Conservation (phyloP, 2,329 filamentous ascomycete genomes). For the Clonostachys rosea region DNA sequence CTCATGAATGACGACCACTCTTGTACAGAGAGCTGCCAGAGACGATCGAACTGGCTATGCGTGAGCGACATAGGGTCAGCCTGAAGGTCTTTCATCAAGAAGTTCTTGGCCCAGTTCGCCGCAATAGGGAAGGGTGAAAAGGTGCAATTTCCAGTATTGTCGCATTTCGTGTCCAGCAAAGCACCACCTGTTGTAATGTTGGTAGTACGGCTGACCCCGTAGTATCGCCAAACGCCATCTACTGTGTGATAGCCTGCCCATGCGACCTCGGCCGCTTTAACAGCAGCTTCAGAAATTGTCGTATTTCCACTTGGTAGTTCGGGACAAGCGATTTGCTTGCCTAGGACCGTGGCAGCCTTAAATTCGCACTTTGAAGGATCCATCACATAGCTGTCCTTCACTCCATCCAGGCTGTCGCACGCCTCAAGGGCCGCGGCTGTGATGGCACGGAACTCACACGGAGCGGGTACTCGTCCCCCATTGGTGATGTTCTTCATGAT, state of each 20-base stretch:
- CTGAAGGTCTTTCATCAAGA: not conserved
- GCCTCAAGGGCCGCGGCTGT: not conserved
- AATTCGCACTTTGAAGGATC: not conserved
- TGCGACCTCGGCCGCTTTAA: not conserved
- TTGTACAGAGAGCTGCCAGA: not conserved
- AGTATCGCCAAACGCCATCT: not conserved
- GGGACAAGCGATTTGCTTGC: not conserved
- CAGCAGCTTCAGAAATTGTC: not conserved
- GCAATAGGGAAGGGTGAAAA: not conserved
- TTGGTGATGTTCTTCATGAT: not conserved
- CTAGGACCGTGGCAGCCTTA: not conserved
- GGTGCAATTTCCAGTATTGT: not conserved
- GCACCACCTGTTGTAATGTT: not conserved
- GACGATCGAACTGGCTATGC: not conserved
- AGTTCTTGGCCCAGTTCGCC: not conserved
- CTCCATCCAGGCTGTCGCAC: constrained; percentile 1
- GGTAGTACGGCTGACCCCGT: not conserved
- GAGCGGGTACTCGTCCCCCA: constrained; percentile 4
- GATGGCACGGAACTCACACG: constrained; percentile 3
- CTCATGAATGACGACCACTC: constrained; percentile 5
- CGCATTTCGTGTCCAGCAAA: not conserved
- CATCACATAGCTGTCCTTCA: constrained; percentile 1
- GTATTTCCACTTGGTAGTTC: not conserved
- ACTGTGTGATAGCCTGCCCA: not conserved
- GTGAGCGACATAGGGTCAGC: not conserved